These are phyloP conservation scores for Termitomyces sp. DNA, from an alignment of 768 basidiomycete species.

Conservation along the genomic window DNA sequence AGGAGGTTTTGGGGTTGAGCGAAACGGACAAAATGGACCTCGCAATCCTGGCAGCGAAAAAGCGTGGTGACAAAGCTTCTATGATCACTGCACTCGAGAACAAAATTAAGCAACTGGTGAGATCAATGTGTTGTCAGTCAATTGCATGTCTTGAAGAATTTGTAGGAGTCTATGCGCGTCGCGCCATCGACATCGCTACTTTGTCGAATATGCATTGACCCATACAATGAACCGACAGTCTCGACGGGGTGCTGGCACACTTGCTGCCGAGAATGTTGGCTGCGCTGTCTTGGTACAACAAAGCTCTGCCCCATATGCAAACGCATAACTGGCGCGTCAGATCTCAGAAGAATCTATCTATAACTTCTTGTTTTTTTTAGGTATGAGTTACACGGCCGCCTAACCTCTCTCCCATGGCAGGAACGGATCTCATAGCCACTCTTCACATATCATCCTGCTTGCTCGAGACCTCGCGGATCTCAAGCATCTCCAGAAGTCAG, in stretches of 20 bases:
- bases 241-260: constrained; percentile 89
- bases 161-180: constrained; percentile 38
- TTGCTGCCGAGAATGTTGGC: constrained; percentile 78
- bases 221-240: constrained; percentile 71
- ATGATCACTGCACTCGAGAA: constrained; percentile 53
- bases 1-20: constrained; percentile 34
- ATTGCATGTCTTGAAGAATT: not conserved
- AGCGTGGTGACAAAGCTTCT: constrained; percentile 39
- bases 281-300: constrained; percentile 77
- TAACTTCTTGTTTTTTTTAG: constrained; percentile 19
- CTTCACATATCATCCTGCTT: not conserved
- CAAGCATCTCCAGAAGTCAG: not conserved
- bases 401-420: not conserved
- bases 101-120: constrained; percentile 53
- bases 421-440: not conserved
- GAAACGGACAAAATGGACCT: constrained; percentile 43
- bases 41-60: constrained; percentile 44
- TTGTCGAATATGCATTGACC: constrained; percentile 78
- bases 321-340: constrained; percentile 73
- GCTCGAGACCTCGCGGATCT: not conserved
- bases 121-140: constrained; percentile 10
- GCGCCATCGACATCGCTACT: constrained; percentile 38
- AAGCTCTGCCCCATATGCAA: constrained; percentile 86
- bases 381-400: not conserved
- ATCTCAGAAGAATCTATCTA: constrained; percentile 72